These are phyloP conservation scores for Albugo candida DNA, from an alignment of 352 stramenopile genomes.

Conservation along the genomic window DNA sequence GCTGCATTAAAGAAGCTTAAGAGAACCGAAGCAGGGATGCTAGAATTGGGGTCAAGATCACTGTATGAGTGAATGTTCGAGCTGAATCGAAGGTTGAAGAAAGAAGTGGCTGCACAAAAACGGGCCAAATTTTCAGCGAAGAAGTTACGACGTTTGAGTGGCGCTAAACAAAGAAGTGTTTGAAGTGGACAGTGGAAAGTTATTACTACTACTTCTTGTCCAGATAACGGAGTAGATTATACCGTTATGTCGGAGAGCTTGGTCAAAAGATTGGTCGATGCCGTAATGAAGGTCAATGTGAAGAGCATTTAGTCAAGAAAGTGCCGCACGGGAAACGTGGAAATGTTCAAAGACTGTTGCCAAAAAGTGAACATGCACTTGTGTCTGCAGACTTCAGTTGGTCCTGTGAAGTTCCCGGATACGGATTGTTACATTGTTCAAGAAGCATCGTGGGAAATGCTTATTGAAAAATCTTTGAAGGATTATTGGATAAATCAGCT, in stretches of 20 bases:
- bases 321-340: too few relatives aligned
- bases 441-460: too few relatives aligned
- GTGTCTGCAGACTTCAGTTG: too few relatives aligned
- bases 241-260: slow-evolving; percentile 1
- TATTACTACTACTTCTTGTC: background rate
- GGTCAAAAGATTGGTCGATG: background rate
- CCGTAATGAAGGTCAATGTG: too few relatives aligned
- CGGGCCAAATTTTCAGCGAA: too few relatives aligned
- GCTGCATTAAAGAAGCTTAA: too few relatives aligned
- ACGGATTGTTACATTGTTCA: too few relatives aligned
- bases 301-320: too few relatives aligned
- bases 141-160: background rate
- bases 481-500: slow-evolving; percentile 7
- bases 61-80: background rate
- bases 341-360: too few relatives aligned
- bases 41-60: background rate
- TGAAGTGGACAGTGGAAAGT: too few relatives aligned
- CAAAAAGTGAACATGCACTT: too few relatives aligned
- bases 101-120: background rate
- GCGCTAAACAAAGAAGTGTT: background rate
- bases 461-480: background rate
- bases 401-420: too few relatives aligned
- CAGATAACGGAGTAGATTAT: background rate
- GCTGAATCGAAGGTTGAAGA: background rate
- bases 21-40: background rate